Conservation (phyloP, 1,284 basidiomycete genomes). For the Inonotus hispidus region DNA sequence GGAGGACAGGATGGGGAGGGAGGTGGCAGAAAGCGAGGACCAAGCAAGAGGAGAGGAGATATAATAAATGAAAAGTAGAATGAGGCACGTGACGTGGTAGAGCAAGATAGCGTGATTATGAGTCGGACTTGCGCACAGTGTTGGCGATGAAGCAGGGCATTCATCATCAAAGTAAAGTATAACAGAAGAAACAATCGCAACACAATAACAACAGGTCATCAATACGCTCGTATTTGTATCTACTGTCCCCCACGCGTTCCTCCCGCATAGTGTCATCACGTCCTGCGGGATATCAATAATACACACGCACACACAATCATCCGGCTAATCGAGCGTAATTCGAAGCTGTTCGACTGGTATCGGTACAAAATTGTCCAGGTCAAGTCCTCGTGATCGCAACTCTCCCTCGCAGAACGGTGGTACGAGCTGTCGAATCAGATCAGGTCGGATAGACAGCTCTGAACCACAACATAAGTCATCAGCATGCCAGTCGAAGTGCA, state of each 20-base stretch:
- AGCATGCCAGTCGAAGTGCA: not conserved
- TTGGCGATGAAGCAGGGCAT: not conserved
- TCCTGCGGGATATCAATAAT: slow-evolving; percentile 19
- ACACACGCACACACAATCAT: slow-evolving; percentile 14
- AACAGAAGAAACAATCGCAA: not conserved
- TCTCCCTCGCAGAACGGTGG: slow-evolving; percentile 87
- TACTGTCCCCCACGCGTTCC: no score
- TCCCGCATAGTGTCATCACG: not conserved
- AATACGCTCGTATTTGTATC: no score
- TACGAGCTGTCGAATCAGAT: slow-evolving; percentile 87
- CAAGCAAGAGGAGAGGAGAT: not conserved
- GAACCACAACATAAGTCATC: slow-evolving; percentile 18
- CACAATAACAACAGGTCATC: not conserved
- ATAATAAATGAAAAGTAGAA: not conserved
- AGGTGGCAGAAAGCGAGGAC: not conserved
- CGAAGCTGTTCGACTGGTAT: slow-evolving; percentile 91
- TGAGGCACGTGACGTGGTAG: not conserved
- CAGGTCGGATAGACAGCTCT: slow-evolving; percentile 96
- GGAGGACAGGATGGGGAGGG: not conserved
- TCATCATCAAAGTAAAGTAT: no score
- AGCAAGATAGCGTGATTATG: slow-evolving; percentile 3
- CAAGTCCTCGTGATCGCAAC: slow-evolving; percentile 81
- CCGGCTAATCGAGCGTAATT: slow-evolving; percentile 79
- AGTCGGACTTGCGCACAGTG: not conserved
- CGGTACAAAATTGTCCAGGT: slow-evolving; percentile 87